A percentile compares a stretch with the other conserved stretches of the same genome.
Evolutionary conservation across 305 asterid species (phyloP).

Genomic region (Petunia hybrid): DNA sequence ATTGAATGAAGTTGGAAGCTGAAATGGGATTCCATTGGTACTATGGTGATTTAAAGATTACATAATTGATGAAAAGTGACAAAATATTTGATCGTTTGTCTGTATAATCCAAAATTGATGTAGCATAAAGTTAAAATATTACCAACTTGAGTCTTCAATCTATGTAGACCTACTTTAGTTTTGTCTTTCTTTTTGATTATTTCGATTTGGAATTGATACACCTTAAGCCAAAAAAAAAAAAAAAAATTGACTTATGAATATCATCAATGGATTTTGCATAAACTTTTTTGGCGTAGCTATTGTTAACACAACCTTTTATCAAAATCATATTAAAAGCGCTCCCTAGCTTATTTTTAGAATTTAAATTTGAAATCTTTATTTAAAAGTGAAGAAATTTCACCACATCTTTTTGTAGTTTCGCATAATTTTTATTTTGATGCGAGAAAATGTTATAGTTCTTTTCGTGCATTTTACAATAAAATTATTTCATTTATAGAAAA

Average conservation of each 20-base stretch:
- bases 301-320: too few species aligned
- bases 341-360: too few species aligned
- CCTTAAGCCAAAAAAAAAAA: too few species aligned
- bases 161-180: not conserved
- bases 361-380: too few species aligned
- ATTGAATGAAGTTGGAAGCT: not conserved
- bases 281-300: too few species aligned
- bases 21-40: not conserved
- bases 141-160: not conserved
- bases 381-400: too few species aligned
- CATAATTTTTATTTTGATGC: not conserved
- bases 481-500: too few species aligned
- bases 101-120: slow-evolving; percentile 10
- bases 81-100: not conserved
- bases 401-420: too few species aligned
- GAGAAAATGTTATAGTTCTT: not conserved
- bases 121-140: not conserved
- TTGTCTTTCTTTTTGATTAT: not conserved
- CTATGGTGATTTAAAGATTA: not conserved
- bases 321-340: too few species aligned
- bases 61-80: slow-evolving; percentile 9
- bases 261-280: not conserved
- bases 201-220: not conserved
- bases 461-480: too few species aligned
- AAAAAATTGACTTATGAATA: too few species aligned